Percentiles rank a stretch among this genome's conserved stretches.
Evolutionary conservation across 2,329 filamentous ascomycete species (phyloP).

Genomic region (Nigrospora oryzae): DNA sequence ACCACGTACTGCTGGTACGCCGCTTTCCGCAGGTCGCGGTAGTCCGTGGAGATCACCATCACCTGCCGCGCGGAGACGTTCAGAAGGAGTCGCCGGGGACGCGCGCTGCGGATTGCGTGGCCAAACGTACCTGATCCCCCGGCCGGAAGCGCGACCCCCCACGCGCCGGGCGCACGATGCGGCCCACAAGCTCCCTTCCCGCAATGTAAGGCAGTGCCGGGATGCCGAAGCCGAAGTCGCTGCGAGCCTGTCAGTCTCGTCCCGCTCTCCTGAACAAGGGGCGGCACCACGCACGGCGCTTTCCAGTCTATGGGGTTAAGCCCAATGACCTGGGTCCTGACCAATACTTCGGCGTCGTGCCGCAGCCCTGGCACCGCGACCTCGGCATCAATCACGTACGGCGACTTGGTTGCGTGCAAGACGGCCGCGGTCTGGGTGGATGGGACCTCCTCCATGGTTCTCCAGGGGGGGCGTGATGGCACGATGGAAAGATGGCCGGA

Average conservation of each 20-base stretch:
- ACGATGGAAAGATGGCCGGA: too few relatives aligned
- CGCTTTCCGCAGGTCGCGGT: conserved; percentile 62
- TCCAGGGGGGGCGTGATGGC: not conserved
- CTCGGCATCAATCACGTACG: not conserved
- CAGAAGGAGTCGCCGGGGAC: too few relatives aligned
- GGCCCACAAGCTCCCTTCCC: conserved; percentile 61
- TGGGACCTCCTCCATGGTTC: not conserved
- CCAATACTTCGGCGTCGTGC: not conserved
- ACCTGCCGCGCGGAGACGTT: too few relatives aligned
- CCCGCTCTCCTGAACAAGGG: not conserved
- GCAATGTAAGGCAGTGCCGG: conserved; percentile 60
- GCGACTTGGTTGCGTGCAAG: not conserved
- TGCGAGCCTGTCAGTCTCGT: conserved; percentile 16
- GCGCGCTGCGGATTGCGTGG: too few relatives aligned
- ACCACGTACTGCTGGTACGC: conserved; percentile 65
- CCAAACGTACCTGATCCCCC: conserved; percentile 40
- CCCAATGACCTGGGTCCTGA: conserved; percentile 57
- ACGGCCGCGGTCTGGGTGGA: not conserved
- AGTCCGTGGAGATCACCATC: conserved; percentile 65
- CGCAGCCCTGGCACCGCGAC: not conserved
- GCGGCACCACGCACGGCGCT: conserved; percentile 45
- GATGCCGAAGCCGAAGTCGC: conserved; percentile 63
- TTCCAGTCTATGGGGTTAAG: conserved; percentile 75
- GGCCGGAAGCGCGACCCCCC: conserved; percentile 38
- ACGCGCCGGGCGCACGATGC: conserved; percentile 40